These are phyloP conservation scores for Trametes maxima DNA, from an alignment of 768 basidiomycete species.

Conservation along the genomic window DNA sequence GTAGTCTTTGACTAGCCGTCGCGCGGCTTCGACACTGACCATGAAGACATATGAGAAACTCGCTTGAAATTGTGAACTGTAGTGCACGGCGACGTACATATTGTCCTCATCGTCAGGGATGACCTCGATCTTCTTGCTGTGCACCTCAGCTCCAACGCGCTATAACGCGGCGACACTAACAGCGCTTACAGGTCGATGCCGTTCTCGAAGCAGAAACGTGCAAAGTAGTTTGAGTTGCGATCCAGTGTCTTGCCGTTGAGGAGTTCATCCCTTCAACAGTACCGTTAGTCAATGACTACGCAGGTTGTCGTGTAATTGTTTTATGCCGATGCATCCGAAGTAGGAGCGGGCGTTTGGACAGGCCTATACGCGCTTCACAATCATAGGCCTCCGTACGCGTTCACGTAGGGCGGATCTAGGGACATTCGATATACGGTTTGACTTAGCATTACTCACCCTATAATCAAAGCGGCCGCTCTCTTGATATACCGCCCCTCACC, in stretches of 20 bases:
- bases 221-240: slow-evolving; percentile 83
- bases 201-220: slow-evolving; percentile 86
- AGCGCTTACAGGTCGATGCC: slow-evolving; percentile 71
- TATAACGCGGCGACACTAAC: neutral
- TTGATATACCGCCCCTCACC: slow-evolving; percentile 72
- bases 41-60: neutral
- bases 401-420: no score
- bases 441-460: slow-evolving; percentile 53
- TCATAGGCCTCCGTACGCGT: no score
- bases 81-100: slow-evolving; percentile 56
- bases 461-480: slow-evolving; percentile 74
- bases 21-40: slow-evolving; percentile 80
- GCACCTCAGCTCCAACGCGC: slow-evolving; percentile 22
- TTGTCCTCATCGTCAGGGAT: slow-evolving; percentile 89
- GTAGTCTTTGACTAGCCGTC: slow-evolving; percentile 76
- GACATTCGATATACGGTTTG: no score
- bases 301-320: neutral
- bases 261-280: slow-evolving; percentile 73
- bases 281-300: neutral
- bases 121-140: slow-evolving; percentile 86
- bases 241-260: slow-evolving; percentile 90
- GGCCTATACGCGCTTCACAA: no score
- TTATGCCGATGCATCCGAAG: neutral
- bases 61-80: neutral
- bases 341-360: no score